Evolutionary conservation across 129 eudicot genomes (phyloP).

Genomic region (Pulicaria dysenterica): DNA sequence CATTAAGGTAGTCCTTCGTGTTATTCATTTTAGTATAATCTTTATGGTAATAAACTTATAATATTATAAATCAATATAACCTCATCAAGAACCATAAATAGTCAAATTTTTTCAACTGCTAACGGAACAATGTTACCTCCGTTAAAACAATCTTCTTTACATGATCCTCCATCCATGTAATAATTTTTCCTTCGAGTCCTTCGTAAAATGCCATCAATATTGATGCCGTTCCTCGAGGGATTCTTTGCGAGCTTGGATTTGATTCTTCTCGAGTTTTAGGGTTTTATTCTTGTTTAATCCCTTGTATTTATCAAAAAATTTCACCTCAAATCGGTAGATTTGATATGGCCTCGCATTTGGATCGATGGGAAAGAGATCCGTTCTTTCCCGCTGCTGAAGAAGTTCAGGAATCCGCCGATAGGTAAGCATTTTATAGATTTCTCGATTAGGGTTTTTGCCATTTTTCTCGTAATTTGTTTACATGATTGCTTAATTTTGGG

Average conservation of each 20-base stretch:
- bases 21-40: no score
- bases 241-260: conserved; percentile 17
- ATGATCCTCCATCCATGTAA: conserved; percentile 16
- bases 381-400: conserved; percentile 82
- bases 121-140: conserved; percentile 8
- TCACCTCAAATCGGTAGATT: not conserved
- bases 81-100: not conserved
- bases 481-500: not conserved
- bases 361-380: conserved; percentile 89
- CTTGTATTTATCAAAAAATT: not conserved
- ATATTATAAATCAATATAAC: no score
- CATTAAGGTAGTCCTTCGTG: no score
- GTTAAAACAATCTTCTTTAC: not conserved
- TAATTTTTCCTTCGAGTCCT: not conserved
- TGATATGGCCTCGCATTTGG: conserved; percentile 59
- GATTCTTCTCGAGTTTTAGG: conserved; percentile 2
- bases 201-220: not conserved
- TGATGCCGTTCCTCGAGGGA: not conserved
- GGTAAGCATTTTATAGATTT: conserved; percentile 40
- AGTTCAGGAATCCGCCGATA: conserved; percentile 85
- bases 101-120: conserved; percentile 9
- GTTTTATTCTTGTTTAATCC: not conserved
- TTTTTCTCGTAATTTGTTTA: not conserved
- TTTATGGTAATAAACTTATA: no score
- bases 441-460: conserved; percentile 9